A percentile compares a stretch with the other conserved stretches of the same genome.
Evolutionary conservation across 2,329 filamentous ascomycete species (phyloP).

Genomic region (Dactylellina parvicollis): DNA sequence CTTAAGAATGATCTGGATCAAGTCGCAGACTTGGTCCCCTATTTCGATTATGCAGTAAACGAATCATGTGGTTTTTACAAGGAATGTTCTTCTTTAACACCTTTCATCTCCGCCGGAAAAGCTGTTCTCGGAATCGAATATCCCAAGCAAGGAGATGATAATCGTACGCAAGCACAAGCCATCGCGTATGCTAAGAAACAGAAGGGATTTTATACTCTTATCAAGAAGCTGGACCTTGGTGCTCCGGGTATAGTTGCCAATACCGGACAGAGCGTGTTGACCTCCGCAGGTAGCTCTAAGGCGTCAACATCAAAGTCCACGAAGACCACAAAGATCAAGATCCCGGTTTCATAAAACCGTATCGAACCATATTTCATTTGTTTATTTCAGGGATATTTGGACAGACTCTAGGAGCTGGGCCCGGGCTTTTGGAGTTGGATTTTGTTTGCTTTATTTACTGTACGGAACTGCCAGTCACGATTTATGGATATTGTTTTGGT

Average conservation of each 20-base stretch:
- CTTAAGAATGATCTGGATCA: constrained; percentile 46
- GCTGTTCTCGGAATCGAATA: constrained; percentile 80
- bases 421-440: no score
- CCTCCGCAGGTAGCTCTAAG: not conserved
- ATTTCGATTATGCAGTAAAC: constrained; percentile 72
- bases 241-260: constrained; percentile 64
- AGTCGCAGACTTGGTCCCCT: not conserved
- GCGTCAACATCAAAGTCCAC: constrained; percentile 7
- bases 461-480: no score
- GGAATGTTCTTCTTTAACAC: constrained; percentile 69
- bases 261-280: constrained; percentile 7
- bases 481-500: no score
- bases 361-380: not conserved
- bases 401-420: not conserved
- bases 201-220: constrained; percentile 68
- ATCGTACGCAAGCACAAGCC: constrained; percentile 44
- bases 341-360: not conserved
- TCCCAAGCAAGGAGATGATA: constrained; percentile 64
- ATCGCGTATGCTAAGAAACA: constrained; percentile 63
- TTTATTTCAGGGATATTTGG: not conserved
- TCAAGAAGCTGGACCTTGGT: constrained; percentile 73
- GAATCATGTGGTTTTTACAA: constrained; percentile 73
- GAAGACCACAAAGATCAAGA: not conserved
- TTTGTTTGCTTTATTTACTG: no score
- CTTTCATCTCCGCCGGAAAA: constrained; percentile 71